Percentiles rank a stretch among this genome's conserved stretches.
These are phyloP conservation scores for Syzygium aromaticum DNA, from an alignment of 345 rosid genomes.

Conservation along the genomic window DNA sequence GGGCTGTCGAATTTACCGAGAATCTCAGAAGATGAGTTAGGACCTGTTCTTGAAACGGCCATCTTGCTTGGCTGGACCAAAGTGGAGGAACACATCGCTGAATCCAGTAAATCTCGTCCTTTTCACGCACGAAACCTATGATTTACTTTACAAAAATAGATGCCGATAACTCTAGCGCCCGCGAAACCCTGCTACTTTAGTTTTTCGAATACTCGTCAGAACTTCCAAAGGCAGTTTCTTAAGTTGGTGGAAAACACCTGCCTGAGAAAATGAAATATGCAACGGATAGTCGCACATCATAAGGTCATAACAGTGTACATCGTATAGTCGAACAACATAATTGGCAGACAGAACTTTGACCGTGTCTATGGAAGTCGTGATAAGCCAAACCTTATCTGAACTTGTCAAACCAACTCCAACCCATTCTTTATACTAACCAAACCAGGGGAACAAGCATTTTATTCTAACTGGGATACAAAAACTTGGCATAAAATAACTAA, in stretches of 20 bases:
- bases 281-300: neutral
- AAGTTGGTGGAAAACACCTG: neutral
- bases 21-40: constrained; percentile 19
- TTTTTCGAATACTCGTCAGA: neutral
- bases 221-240: neutral
- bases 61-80: constrained; percentile 5
- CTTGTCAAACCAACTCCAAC: neutral
- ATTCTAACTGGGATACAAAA: neutral
- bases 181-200: neutral
- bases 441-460: neutral
- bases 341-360: neutral
- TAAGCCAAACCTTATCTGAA: neutral
- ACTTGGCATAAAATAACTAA: neutral
- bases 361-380: neutral
- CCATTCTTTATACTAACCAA: neutral
- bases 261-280: neutral
- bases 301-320: neutral
- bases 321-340: neutral
- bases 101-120: neutral
- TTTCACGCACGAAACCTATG: neutral
- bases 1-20: constrained; percentile 23
- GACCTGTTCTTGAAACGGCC: constrained; percentile 22
- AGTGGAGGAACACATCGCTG: constrained; percentile 11
- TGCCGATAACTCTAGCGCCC: neutral
- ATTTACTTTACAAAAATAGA: neutral